phyloP scores from a whole-genome alignment of 352 stramenopile genomes.

The Phytophthora macrochlamydospora region DNA sequence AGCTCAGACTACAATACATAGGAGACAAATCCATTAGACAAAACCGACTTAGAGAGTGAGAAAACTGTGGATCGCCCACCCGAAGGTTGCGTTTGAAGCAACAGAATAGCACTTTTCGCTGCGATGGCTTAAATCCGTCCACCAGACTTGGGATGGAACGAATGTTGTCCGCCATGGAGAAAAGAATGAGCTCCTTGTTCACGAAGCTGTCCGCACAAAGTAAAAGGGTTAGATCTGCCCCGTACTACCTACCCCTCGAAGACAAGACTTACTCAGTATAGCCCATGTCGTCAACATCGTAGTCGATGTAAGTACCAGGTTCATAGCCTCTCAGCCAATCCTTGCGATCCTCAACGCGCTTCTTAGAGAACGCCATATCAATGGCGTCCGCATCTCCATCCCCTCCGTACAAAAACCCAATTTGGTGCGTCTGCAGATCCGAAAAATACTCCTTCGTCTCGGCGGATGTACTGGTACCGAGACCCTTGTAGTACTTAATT shows the following conservation, averaged over 20 bases:
- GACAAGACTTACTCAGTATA: constrained; percentile 87
- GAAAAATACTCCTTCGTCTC: constrained; percentile 99
- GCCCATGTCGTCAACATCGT: constrained; percentile 90
- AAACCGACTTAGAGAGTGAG: too few relatives aligned
- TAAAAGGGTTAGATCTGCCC: constrained; percentile 5
- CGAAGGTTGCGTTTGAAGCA: constrained; percentile 99
- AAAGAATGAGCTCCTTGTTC: constrained; percentile 99
- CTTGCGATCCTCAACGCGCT: constrained; percentile 95
- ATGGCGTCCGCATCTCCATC: constrained; percentile 90
- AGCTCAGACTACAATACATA: constrained; percentile 58
- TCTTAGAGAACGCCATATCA: constrained; percentile 98
- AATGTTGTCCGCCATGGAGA: constrained; percentile 98
- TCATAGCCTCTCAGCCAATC: constrained; percentile 94
- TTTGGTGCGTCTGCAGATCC: constrained; percentile 93
- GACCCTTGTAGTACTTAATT: constrained; percentile 99
- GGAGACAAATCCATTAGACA: constrained; percentile 9
- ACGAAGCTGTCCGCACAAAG: constrained; percentile 84
- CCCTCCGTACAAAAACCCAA: constrained; percentile 94
- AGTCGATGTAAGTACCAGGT: constrained; percentile 91
- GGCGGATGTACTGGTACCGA: constrained; percentile 96
- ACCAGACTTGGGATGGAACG: constrained; percentile 95
- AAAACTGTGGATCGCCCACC: constrained; percentile 22
- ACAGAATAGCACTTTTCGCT: constrained; percentile 98
- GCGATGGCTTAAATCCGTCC: constrained; percentile 98
- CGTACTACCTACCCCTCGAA: not conserved